These are phyloP conservation scores for Solanum sitiens DNA, from an alignment of 257 asterid genomes.

Conservation along the genomic window DNA sequence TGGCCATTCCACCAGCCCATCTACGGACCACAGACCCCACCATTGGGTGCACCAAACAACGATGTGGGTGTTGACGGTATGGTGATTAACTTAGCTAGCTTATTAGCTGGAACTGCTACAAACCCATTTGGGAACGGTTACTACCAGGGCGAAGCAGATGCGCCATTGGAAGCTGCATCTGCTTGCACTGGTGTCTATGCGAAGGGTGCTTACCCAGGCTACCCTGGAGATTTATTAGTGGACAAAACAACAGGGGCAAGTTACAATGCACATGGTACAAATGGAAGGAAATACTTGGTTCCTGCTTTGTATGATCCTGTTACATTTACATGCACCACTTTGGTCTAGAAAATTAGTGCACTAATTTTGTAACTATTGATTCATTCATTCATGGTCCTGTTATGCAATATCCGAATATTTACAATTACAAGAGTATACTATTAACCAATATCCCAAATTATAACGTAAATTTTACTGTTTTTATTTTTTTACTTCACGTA, in stretches of 20 bases:
- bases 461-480: no score
- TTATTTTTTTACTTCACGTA: no score
- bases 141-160: conserved; percentile 51
- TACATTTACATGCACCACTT: conserved; percentile 46
- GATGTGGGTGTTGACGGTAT: conserved; percentile 65
- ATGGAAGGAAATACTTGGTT: conserved; percentile 51
- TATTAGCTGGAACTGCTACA: conserved; percentile 57
- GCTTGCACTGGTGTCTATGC: conserved; percentile 78
- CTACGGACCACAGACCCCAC: conserved; percentile 71
- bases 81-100: conserved; percentile 39
- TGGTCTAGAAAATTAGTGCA: conserved; percentile 27
- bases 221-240: conserved; percentile 54
- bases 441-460: not conserved
- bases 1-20: conserved; percentile 80
- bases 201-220: conserved; percentile 74
- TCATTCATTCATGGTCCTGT: not conserved
- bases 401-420: not conserved
- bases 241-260: conserved; percentile 60
- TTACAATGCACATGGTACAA: conserved; percentile 58
- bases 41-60: conserved; percentile 56
- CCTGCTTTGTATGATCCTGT: conserved; percentile 64
- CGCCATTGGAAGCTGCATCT: conserved; percentile 61
- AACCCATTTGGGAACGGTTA: conserved; percentile 73
- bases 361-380: not conserved
- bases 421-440: not conserved